phyloP scores from a whole-genome alignment of 208 protist species.

The Leishmania amazonensis region DNA sequence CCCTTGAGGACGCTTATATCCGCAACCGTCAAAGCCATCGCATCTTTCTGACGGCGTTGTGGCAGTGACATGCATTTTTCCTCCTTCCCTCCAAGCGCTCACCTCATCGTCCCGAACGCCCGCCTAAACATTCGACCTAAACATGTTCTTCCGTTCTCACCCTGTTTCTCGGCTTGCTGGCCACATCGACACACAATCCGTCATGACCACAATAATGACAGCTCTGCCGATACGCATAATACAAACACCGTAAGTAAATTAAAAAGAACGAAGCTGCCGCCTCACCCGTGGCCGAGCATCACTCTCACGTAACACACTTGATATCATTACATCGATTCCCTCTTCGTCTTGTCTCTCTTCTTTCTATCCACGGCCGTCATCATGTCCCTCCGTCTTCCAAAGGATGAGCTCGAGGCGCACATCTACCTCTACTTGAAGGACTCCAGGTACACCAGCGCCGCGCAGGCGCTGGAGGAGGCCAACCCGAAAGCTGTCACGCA shows the following conservation, averaged over 20 bases:
- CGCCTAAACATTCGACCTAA: neutral
- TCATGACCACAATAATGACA: neutral
- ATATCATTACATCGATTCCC: neutral
- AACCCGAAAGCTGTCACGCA: slow-evolving; percentile 62
- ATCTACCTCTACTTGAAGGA: slow-evolving; percentile 86
- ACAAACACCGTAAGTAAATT: neutral
- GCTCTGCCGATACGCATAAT: slow-evolving; percentile 10
- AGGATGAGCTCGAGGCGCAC: slow-evolving; percentile 86
- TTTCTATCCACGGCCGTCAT: neutral
- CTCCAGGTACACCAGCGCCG: slow-evolving; percentile 63
- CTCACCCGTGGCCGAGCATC: neutral
- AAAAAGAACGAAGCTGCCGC: neutral
- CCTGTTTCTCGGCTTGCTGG: neutral
- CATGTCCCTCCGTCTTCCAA: slow-evolving; percentile 63
- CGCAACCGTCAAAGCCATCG: neutral
- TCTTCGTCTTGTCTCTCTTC: neutral
- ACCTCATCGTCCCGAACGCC: neutral
- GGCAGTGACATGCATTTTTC: neutral
- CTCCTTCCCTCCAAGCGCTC: neutral
- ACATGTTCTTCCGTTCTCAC: neutral
- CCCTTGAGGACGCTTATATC: neutral
- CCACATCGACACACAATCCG: neutral
- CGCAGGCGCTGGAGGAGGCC: slow-evolving; percentile 66
- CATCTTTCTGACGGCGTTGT: neutral
- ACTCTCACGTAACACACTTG: neutral